Conservation (phyloP, 352 stramenopile species). For the Globisporangium orthogonon region DNA sequence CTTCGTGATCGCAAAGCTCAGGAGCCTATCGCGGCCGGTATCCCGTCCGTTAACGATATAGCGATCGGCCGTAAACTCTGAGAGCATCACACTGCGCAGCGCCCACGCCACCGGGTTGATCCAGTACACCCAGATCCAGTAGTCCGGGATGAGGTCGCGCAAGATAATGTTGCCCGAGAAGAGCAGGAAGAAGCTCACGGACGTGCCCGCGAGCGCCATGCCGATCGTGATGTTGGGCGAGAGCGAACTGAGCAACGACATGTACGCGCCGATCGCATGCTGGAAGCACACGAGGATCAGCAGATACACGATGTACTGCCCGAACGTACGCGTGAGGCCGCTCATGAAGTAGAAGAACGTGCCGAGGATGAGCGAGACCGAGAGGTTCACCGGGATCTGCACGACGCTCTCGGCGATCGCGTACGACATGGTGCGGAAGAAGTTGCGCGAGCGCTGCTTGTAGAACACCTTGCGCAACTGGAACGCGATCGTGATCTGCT, state of each 20-base stretch:
- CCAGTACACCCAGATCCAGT: slow-evolving; percentile 46
- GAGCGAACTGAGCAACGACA: slow-evolving; percentile 25
- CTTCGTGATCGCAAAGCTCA: slow-evolving; percentile 11
- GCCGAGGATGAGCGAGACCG: slow-evolving; percentile 5
- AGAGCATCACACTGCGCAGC: slow-evolving; percentile 23
- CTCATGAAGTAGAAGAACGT: slow-evolving; percentile 59
- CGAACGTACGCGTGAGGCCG: slow-evolving; percentile 45
- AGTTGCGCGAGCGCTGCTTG: slow-evolving; percentile 38
- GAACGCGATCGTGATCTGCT: slow-evolving; percentile 56
- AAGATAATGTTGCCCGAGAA: slow-evolving; percentile 46
- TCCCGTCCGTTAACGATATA: slow-evolving; percentile 7
- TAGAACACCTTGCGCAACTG: slow-evolving; percentile 78
- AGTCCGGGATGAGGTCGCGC: slow-evolving; percentile 26
- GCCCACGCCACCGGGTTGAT: slow-evolving; percentile 39
- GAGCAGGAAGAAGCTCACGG: slow-evolving; percentile 32
- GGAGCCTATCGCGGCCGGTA: slow-evolving; percentile 1
- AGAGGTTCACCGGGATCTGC: slow-evolving; percentile 9
- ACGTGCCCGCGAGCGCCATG: slow-evolving; percentile 20
- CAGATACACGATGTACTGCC: slow-evolving; percentile 32
- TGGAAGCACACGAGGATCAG: slow-evolving; percentile 56
- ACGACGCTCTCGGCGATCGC: slow-evolving; percentile 1
- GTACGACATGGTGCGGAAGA: background rate
- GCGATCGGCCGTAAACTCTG: slow-evolving; percentile 20
- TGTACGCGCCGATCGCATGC: slow-evolving; percentile 30
- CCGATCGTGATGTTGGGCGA: slow-evolving; percentile 27